phyloP scores from a whole-genome alignment of 345 rosid genomes.

The Eucalyptus erythrocorys region DNA sequence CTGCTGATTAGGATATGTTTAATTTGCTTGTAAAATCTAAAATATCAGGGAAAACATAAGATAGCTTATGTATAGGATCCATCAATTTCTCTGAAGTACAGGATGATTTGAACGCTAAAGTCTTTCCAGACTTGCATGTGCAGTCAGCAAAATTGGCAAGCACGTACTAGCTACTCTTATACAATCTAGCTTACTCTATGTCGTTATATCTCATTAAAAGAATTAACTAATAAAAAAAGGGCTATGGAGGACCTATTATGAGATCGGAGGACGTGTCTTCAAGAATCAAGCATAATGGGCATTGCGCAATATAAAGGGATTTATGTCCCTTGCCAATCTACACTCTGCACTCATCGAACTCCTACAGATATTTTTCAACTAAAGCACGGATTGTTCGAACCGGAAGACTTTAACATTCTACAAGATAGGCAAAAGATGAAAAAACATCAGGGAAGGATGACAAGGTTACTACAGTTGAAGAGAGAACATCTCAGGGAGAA shows the following conservation, averaged over 20 bases:
- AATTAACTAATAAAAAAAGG: background rate
- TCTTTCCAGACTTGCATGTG: background rate
- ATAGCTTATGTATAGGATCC: background rate
- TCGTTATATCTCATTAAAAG: background rate
- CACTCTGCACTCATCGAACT: background rate
- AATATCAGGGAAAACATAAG: background rate
- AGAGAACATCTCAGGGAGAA: background rate
- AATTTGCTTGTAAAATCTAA: background rate
- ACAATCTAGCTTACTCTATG: background rate
- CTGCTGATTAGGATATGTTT: background rate
- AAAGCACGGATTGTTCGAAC: background rate
- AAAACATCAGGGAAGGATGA: background rate
- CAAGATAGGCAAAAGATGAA: background rate
- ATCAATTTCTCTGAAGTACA: background rate
- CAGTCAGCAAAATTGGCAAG: background rate
- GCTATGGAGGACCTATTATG: background rate
- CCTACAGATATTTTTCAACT: background rate
- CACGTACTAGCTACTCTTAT: background rate
- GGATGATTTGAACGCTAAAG: background rate
- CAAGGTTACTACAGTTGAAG: background rate
- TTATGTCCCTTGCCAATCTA: background rate
- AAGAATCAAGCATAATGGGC: background rate
- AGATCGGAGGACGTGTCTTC: background rate
- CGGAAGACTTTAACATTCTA: background rate
- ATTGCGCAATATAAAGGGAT: background rate